Conservation (phyloP, 2,329 filamentous ascomycete species). For the Penicillium sp. region DNA sequence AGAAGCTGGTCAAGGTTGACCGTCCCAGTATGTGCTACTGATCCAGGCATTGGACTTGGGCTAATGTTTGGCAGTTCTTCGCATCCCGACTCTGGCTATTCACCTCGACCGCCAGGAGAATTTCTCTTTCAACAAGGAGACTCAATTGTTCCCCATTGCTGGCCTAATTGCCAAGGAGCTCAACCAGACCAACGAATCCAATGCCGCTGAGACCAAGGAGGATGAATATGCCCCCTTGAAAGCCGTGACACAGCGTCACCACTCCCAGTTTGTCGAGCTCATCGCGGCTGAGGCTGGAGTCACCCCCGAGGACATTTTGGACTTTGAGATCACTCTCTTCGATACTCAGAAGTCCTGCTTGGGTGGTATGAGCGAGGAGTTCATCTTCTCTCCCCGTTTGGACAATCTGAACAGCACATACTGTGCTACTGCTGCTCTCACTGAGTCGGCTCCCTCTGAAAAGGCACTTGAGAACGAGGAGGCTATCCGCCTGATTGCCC, state of each 20-base stretch:
- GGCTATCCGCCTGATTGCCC: slow-evolving; percentile 84
- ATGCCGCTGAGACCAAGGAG: slow-evolving; percentile 40
- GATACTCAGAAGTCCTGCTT: slow-evolving; percentile 90
- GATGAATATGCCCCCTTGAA: slow-evolving; percentile 72
- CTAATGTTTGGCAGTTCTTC: slow-evolving; percentile 56
- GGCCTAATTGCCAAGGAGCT: slow-evolving; percentile 85
- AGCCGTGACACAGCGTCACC: slow-evolving; percentile 77
- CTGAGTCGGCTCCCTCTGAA: slow-evolving; percentile 68
- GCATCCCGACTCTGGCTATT: slow-evolving; percentile 91
- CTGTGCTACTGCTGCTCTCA: slow-evolving; percentile 81
- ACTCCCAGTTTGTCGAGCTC: slow-evolving; percentile 80
- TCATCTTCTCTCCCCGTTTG: slow-evolving; percentile 92
- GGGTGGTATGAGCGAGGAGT: slow-evolving; percentile 86
- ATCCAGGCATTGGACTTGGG: background rate
- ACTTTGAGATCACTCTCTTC: slow-evolving; percentile 97
- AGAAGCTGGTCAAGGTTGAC: slow-evolving; percentile 86
- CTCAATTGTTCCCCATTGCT: slow-evolving; percentile 88
- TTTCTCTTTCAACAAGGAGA: slow-evolving; percentile 96
- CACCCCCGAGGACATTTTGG: slow-evolving; percentile 69
- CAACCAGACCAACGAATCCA: slow-evolving; percentile 63
- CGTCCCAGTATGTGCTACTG: slow-evolving; percentile 60
- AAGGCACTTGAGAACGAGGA: slow-evolving; percentile 70
- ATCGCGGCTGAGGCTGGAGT: slow-evolving; percentile 78
- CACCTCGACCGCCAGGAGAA: slow-evolving; percentile 83
- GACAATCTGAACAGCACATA: slow-evolving; percentile 98